Evolutionary conservation across 495 filamentous ascomycete species (phyloP).

Genomic region (Hypoxylon lienhwacheense): DNA sequence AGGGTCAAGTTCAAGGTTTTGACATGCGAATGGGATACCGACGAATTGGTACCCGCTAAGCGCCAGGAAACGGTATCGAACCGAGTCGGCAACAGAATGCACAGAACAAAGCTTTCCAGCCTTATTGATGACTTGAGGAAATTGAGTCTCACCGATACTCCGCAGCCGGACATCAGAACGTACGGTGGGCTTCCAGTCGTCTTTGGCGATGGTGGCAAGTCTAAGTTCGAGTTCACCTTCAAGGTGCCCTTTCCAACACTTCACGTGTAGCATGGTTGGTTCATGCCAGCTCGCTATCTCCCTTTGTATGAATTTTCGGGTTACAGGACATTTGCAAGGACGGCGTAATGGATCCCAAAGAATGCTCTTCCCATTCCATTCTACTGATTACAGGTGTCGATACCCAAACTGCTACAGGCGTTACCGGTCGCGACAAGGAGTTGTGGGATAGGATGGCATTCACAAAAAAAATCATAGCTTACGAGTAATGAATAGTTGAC

Average conservation of each 20-base stretch:
- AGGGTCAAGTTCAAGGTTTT: conserved; percentile 38
- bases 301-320: not conserved
- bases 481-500: conserved; percentile 10
- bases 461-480: conserved; percentile 14
- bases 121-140: conserved; percentile 8
- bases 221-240: conserved; percentile 31
- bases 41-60: conserved; percentile 20
- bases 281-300: not conserved
- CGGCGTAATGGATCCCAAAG: not conserved
- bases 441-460: not conserved
- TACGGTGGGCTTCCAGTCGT: conserved; percentile 26
- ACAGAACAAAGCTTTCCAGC: conserved; percentile 1
- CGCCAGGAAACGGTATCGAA: conserved; percentile 4
- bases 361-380: conserved; percentile 8
- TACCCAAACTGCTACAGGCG: conserved; percentile 31
- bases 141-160: not conserved
- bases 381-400: conserved; percentile 21
- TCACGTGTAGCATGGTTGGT: not conserved
- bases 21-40: conserved; percentile 36
- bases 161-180: not conserved
- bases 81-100: conserved; percentile 5
- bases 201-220: conserved; percentile 33
- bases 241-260: conserved; percentile 8
- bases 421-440: conserved; percentile 16
- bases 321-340: not conserved